Evolutionary conservation across 345 rosid genomes (phyloP).

Genomic region (Aurinia saxatilis): DNA sequence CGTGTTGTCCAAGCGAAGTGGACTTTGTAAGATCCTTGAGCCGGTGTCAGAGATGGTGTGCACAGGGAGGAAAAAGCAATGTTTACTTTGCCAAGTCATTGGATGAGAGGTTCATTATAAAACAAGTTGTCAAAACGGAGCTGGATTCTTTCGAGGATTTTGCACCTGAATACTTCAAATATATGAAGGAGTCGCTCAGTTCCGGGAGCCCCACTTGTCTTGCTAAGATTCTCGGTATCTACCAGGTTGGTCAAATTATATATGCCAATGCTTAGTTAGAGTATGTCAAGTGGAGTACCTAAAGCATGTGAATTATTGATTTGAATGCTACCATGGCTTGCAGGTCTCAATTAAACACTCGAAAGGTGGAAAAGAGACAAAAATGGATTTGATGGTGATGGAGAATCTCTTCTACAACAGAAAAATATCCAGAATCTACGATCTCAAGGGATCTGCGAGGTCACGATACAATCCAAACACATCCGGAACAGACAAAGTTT

Average conservation of each 20-base stretch:
- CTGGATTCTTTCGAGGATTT: conserved; percentile 89
- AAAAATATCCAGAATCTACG: conserved; percentile 67
- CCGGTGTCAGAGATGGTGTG: conserved; percentile 86
- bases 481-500: conserved; percentile 62
- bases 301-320: background rate
- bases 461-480: conserved; percentile 86
- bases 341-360: conserved; percentile 78
- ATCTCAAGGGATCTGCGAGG: conserved; percentile 84
- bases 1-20: conserved; percentile 71
- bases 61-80: conserved; percentile 97
- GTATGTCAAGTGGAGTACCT: background rate
- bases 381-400: conserved; percentile 96
- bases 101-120: conserved; percentile 92
- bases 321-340: conserved; percentile 12
- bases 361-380: conserved; percentile 83
- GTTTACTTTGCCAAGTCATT: conserved; percentile 90
- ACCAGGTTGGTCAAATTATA: conserved; percentile 55
- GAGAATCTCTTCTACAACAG: conserved; percentile 91
- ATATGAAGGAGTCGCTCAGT: conserved; percentile 61
- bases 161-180: conserved; percentile 73
- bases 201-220: conserved; percentile 93
- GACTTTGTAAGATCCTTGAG: conserved; percentile 85
- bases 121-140: conserved; percentile 86
- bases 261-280: too few species aligned
- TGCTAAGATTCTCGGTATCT: conserved; percentile 93